phyloP scores from a whole-genome alignment of 2,329 filamentous ascomycete species.

The Xylariaceae sp. region DNA sequence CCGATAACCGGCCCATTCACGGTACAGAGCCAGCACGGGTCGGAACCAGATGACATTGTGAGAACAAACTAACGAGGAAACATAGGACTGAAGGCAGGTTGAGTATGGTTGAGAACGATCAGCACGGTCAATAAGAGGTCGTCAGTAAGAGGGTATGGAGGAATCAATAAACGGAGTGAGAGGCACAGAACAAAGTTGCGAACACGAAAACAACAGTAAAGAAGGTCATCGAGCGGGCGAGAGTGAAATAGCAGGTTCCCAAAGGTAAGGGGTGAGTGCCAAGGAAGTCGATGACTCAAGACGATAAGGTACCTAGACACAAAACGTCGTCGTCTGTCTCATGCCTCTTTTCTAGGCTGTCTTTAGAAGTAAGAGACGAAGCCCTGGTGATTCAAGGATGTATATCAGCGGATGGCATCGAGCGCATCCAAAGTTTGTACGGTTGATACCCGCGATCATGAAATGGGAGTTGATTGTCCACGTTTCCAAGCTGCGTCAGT shows the following conservation, averaged over 20 bases:
- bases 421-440: not conserved
- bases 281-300: not conserved
- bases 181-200: not conserved
- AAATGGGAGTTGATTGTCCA: not conserved
- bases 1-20: slow-evolving; percentile 16
- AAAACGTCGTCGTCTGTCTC: not conserved
- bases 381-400: not conserved
- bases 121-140: not conserved
- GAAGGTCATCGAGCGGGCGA: not conserved
- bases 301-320: not conserved
- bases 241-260: not conserved
- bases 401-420: not conserved
- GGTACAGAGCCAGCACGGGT: not conserved
- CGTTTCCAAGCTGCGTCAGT: too few relatives aligned
- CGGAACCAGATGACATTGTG: slow-evolving; percentile 3
- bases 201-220: not conserved
- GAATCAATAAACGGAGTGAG: not conserved
- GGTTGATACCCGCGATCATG: not conserved
- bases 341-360: not conserved
- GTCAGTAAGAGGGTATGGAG: not conserved
- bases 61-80: not conserved
- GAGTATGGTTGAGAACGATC: not conserved
- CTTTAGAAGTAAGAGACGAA: not conserved
- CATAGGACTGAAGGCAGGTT: not conserved
- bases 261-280: not conserved